Percentiles rank a stretch among this genome's conserved stretches.
Conservation (phyloP, 306 rosid species). For the Vigna radiata region DNA sequence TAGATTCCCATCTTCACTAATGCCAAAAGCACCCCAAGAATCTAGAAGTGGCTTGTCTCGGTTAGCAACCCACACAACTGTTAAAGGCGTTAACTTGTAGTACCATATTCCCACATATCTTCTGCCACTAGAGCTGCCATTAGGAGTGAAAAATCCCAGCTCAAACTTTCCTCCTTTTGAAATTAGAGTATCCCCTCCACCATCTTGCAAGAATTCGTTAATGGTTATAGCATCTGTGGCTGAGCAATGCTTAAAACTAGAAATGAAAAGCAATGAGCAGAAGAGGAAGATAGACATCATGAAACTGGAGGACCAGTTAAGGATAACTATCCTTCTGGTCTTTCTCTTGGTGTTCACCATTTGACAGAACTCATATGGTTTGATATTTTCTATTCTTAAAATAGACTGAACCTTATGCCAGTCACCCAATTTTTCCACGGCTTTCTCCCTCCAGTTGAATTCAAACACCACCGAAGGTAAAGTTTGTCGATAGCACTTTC, state of each 20-base stretch:
- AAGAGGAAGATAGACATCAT: constrained; percentile 46
- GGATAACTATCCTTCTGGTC: constrained; percentile 45
- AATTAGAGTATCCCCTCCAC: constrained; percentile 54
- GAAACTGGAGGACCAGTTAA: constrained; percentile 48
- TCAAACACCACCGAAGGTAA: constrained; percentile 38
- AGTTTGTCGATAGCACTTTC: constrained; percentile 37
- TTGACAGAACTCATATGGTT: constrained; percentile 34
- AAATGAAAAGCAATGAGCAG: constrained; percentile 47
- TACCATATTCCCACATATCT: constrained; percentile 87
- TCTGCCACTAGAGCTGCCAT: constrained; percentile 63
- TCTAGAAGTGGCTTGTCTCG: constrained; percentile 65
- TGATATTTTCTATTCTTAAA: constrained; percentile 30
- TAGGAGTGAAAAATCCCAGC: constrained; percentile 73
- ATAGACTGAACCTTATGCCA: not conserved
- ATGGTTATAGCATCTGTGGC: constrained; percentile 58
- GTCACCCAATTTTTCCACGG: constrained; percentile 34
- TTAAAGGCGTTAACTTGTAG: constrained; percentile 56
- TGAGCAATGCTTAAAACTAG: constrained; percentile 43
- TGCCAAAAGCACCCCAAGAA: constrained; percentile 56
- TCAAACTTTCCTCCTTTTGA: constrained; percentile 67
- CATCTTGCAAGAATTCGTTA: constrained; percentile 51
- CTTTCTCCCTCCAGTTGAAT: constrained; percentile 40
- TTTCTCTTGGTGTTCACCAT: constrained; percentile 51
- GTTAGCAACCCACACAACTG: constrained; percentile 83
- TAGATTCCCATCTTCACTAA: constrained; percentile 73